Base-by-base conservation (phyloP, 352 stramenopile species). In the Pythium pyrilobum region DNA sequence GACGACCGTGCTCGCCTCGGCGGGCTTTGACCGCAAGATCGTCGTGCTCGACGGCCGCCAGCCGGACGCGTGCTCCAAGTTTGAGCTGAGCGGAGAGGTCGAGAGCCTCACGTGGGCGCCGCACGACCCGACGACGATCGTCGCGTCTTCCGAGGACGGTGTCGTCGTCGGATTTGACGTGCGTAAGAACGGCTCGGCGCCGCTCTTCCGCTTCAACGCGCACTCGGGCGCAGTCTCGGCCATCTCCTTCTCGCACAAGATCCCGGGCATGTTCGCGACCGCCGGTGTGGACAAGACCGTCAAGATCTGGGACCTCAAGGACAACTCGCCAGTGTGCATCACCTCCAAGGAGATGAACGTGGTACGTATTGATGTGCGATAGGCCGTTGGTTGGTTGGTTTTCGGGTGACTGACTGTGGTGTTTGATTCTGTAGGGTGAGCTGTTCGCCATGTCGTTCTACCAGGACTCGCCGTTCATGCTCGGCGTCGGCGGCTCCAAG, bases 211-310 rank as follows among this genome's bases (percentile, higher is more conserved):
- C 25, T 91, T 98, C 49, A 75, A 97, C 32, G 95, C 89, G 20
- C 95, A 98, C 68, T 79, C 96, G 33, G 76, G 84, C 38, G 77
- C 84, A 16, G 88, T 90, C 39, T 95, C 87, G 20, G 67, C 76
- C 21, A 76, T 98, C 58, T 87, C 83, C 18, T 95, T 97, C 58
- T 94, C 74, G 46, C 59, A 72, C 49, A 82, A 87, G 31, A 80
- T 95, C 44, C 81, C 95, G 16, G 96, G 96, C 40, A 85, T 99
- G 69, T 75, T 99, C 43, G 90, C 95, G 21, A 99, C 96, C 4
- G 95, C 87, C 36, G 94, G 92, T 10, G 84, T 97, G n/a, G 96
- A 99, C 79, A 98, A 98, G 77, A 98, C 91, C 8, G 96, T 99
- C 42, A 97, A 97, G 61, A 74, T 99, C 38, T 99, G 97, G 97